These are phyloP conservation scores for Aspergillus vadensis DNA, from an alignment of 2,329 filamentous ascomycete species.

Conservation along the genomic window DNA sequence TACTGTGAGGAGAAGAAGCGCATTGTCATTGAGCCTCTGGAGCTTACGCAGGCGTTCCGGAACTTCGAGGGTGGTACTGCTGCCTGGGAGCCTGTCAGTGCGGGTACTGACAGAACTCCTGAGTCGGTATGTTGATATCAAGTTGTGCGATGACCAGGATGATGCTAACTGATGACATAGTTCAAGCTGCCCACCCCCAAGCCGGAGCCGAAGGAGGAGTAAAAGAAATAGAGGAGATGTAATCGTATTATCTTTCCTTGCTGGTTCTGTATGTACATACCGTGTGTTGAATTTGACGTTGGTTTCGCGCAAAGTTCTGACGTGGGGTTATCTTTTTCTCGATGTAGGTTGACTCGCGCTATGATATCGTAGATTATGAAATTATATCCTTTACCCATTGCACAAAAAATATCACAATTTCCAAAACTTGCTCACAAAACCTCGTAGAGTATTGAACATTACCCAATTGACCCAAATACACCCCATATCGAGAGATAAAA, in stretches of 20 bases:
- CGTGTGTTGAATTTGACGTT: slow-evolving; percentile 26
- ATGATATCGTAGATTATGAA: background rate
- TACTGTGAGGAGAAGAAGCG: slow-evolving; percentile 99
- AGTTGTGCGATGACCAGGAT: background rate
- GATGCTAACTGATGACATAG: slow-evolving; percentile 34
- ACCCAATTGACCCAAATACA: background rate
- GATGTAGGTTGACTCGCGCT: background rate
- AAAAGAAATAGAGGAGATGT: slow-evolving; percentile 74
- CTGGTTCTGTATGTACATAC: slow-evolving; percentile 44
- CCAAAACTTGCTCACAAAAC: background rate
- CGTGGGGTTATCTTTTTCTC: background rate
- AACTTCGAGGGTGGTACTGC: slow-evolving; percentile 92
- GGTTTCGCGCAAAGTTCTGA: background rate
- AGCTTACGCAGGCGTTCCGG: slow-evolving; percentile 96
- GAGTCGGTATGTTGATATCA: slow-evolving; percentile 58
- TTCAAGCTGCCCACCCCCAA: slow-evolving; percentile 97
- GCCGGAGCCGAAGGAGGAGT: slow-evolving; percentile 87
- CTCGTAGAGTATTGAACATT: too few relatives aligned
- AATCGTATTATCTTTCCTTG: slow-evolving; percentile 36
- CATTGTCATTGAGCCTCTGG: slow-evolving; percentile 95
- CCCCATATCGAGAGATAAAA: too few relatives aligned
- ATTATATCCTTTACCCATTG: background rate
- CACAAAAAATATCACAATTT: too few relatives aligned
- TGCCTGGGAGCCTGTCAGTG: slow-evolving; percentile 69
- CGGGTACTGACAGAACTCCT: slow-evolving; percentile 76